phyloP scores from a whole-genome alignment of 345 rosid species.

The Citrus maxima region DNA sequence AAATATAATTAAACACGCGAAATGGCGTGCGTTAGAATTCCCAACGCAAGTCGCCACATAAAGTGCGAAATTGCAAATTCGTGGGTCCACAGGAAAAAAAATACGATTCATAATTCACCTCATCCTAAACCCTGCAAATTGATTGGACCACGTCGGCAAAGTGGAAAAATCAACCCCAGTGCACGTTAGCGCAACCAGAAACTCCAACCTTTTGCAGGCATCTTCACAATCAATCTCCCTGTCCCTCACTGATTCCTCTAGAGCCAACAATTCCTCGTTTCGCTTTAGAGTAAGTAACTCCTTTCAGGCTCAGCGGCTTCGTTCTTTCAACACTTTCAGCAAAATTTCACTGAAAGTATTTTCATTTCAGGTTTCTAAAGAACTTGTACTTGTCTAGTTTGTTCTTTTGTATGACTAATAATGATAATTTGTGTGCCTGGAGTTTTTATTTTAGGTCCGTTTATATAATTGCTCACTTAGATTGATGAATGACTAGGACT shows the following conservation, averaged over 20 bases:
- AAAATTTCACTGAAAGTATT: neutral
- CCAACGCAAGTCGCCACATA: neutral
- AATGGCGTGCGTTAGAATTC: neutral
- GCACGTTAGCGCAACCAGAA: slow-evolving; percentile 14
- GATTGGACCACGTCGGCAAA: slow-evolving; percentile 31
- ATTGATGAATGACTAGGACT: neutral
- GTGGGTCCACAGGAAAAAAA: neutral
- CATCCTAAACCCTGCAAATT: slow-evolving; percentile 18
- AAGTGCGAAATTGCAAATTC: neutral
- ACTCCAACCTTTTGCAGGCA: neutral
- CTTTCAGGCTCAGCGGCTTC: neutral
- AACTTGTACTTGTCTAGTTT: neutral
- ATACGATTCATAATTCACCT: neutral
- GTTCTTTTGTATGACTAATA: neutral
- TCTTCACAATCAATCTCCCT: neutral
- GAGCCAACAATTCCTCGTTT: neutral
- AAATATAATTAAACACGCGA: neutral
- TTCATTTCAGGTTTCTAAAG: neutral
- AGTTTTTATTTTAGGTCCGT: neutral
- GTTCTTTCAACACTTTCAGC: neutral
- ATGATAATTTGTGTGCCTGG: neutral
- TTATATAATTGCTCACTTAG: neutral
- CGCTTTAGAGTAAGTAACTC: neutral
- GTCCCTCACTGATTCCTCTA: neutral
- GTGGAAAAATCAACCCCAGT: neutral